Conservation (phyloP, 2,329 filamentous ascomycete genomes). For the Cladosporium sp. region DNA sequence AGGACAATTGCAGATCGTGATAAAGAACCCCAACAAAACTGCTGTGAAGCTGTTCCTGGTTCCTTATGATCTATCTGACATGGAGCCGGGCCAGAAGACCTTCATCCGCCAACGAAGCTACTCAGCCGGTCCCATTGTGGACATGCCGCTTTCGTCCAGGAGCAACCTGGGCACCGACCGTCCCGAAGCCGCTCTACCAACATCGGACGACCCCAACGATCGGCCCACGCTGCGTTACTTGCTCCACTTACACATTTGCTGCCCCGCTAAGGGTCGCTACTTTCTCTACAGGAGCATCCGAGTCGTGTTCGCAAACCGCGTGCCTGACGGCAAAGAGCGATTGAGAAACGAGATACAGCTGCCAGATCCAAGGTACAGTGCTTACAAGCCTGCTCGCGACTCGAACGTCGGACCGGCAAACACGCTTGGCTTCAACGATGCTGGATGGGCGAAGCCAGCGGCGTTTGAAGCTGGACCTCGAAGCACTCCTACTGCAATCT, state of each 20-base stretch:
- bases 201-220: conserved; percentile 53
- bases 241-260: conserved; percentile 91
- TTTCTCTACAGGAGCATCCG: conserved; percentile 91
- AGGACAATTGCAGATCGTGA: conserved; percentile 92
- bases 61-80: conserved; percentile 87
- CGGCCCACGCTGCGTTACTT: conserved; percentile 83
- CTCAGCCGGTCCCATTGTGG: conserved; percentile 80
- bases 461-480: neutral
- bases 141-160: conserved; percentile 58
- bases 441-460: neutral
- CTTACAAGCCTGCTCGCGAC: conserved; percentile 69
- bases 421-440: conserved; percentile 15
- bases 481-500: neutral
- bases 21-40: conserved; percentile 98
- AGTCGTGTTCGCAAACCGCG: conserved; percentile 94
- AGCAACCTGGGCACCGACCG: conserved; percentile 54
- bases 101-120: conserved; percentile 95
- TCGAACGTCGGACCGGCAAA: conserved; percentile 29
- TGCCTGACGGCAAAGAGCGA: conserved; percentile 92
- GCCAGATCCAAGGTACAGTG: conserved; percentile 81
- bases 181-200: conserved; percentile 54
- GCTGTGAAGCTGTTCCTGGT: conserved; percentile 94
- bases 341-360: conserved; percentile 85
- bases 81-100: conserved; percentile 92
- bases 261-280: conserved; percentile 76